Conservation (phyloP, 2,329 filamentous ascomycete genomes). For the Aspergillus sp. region DNA sequence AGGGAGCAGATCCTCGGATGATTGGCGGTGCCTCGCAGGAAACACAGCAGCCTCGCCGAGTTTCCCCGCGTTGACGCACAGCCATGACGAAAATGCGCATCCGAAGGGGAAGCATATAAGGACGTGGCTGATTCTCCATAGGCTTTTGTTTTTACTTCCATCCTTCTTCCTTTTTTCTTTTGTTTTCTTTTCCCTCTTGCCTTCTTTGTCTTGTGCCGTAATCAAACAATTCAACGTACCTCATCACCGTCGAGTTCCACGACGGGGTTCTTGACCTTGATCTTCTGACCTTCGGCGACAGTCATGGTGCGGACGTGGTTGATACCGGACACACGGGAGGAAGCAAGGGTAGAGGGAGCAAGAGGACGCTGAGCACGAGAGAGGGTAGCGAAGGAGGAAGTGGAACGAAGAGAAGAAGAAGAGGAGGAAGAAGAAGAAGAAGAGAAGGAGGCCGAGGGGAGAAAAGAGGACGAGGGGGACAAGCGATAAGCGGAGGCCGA, state of each 20-base stretch:
- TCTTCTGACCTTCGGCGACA: conserved; percentile 67
- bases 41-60: conserved; percentile 21
- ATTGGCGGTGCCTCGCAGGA: conserved; percentile 22
- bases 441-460: conserved; percentile 19
- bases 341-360: conserved; percentile 21
- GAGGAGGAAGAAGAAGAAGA: conserved; percentile 23
- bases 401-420: conserved; percentile 11
- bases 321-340: conserved; percentile 19
- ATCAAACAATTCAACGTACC: conserved; percentile 29
- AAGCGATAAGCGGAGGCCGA: conserved; percentile 22
- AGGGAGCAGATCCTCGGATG: conserved; percentile 15
- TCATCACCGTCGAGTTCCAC: conserved; percentile 92
- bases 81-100: conserved; percentile 24
- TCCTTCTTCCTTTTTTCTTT: conserved; percentile 2
- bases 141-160: too few species aligned
- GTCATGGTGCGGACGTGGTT: conserved; percentile 47
- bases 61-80: conserved; percentile 30
- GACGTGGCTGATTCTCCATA: background rate
- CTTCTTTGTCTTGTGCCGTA: background rate
- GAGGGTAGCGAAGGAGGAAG: conserved; percentile 23
- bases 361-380: conserved; percentile 25
- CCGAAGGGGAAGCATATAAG: conserved; percentile 14
- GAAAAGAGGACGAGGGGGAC: conserved; percentile 14
- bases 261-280: conserved; percentile 98
- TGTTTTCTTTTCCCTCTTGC: background rate